Conservation (phyloP, 108 stramenopile species). For the Skeletonema menzelii region DNA sequence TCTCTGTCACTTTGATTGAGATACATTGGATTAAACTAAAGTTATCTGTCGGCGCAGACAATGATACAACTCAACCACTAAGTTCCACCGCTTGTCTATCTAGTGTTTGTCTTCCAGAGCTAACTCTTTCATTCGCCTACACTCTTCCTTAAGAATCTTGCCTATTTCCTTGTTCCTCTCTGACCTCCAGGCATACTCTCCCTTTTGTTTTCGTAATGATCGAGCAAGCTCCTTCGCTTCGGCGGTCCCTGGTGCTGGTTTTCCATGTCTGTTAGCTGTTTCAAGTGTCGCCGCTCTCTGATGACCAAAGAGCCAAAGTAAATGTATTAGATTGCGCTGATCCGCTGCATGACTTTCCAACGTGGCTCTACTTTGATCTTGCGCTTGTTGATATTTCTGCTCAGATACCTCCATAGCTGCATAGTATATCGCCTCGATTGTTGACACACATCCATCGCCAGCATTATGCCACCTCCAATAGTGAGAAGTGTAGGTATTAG, state of each 20-base stretch:
- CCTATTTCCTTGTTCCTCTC: conserved; percentile 22
- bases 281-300: conserved; percentile 56
- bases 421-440: conserved; percentile 80
- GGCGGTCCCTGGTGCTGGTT: conserved; percentile 48
- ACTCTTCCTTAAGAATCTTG: conserved; percentile 18
- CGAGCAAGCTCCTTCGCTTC: conserved; percentile 61
- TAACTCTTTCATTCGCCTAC: neutral
- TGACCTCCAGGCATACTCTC: conserved; percentile 21
- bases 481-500: conserved; percentile 51
- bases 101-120: neutral
- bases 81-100: too few species aligned
- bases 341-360: conserved; percentile 18
- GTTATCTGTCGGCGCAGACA: too few species aligned
- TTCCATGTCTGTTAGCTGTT: conserved; percentile 19
- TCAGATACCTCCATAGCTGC: conserved; percentile 54
- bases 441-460: conserved; percentile 68
- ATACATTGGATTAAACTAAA: too few species aligned
- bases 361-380: neutral
- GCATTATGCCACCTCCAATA: conserved; percentile 87
- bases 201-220: conserved; percentile 30
- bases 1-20: too few species aligned
- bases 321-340: conserved; percentile 48
- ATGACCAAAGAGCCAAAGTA: conserved; percentile 76
- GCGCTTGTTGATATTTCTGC: conserved; percentile 23
- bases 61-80: too few species aligned